Evolutionary conservation across 129 eudicot species (phyloP).

Genomic region (Chrysanthemum lavandulifolium): DNA sequence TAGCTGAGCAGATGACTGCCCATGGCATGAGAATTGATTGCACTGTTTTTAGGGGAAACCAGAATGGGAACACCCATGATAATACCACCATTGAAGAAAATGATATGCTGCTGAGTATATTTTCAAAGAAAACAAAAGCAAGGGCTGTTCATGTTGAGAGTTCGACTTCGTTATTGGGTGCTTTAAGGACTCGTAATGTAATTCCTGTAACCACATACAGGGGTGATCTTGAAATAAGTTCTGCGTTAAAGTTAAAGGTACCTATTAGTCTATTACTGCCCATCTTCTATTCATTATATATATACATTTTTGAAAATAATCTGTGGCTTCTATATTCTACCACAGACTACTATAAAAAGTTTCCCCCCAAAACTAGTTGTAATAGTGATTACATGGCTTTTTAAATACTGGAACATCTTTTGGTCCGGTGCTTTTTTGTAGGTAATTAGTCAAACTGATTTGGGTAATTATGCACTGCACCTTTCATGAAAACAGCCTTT

Average conservation of each 20-base stretch:
- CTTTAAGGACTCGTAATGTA: constrained; percentile 84
- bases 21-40: constrained; percentile 93
- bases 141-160: constrained; percentile 76
- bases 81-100: constrained; percentile 58
- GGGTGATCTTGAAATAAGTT: constrained; percentile 87
- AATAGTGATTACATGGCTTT: not conserved
- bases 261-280: not conserved
- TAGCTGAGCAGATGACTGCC: constrained; percentile 76
- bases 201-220: constrained; percentile 82
- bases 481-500: not conserved
- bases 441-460: not conserved
- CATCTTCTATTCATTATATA: not conserved
- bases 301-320: not conserved
- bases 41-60: constrained; percentile 52
- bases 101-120: constrained; percentile 58
- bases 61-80: constrained; percentile 30
- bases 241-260: constrained; percentile 75
- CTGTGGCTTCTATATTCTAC: not conserved
- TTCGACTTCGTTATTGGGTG: constrained; percentile 83
- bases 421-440: not conserved
- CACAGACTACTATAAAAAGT: not conserved
- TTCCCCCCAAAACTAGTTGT: not conserved
- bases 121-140: constrained; percentile 67
- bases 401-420: not conserved
- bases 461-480: not conserved